These are phyloP conservation scores for Umbelopsis ramanniana DNA, from an alignment of 192 early-diverging fungal genomes.

Conservation along the genomic window DNA sequence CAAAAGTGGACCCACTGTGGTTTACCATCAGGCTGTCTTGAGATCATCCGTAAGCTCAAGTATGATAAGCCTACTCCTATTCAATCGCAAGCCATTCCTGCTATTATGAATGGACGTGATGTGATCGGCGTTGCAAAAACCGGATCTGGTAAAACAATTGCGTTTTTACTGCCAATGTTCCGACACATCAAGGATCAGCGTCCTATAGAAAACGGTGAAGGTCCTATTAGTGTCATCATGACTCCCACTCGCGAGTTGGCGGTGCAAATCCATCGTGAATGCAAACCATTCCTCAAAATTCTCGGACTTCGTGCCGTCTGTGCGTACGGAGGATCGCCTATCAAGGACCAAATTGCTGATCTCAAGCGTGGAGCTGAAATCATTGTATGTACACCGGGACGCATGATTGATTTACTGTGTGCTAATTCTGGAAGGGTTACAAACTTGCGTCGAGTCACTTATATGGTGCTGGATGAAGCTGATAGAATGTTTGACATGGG, in stretches of 20 bases:
- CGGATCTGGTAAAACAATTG: conserved; percentile 92
- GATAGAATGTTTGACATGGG: conserved; percentile 99
- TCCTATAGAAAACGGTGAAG: conserved; percentile 75
- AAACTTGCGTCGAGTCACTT: conserved; percentile 87
- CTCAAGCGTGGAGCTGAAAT: conserved; percentile 91
- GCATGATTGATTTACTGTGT: conserved; percentile 82
- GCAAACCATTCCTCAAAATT: conserved; percentile 85
- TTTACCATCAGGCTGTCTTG: conserved; percentile 75
- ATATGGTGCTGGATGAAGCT: conserved; percentile 96
- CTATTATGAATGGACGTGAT: conserved; percentile 92
- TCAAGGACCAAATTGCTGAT: conserved; percentile 88
- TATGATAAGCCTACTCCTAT: conserved; percentile 89
- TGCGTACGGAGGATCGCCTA: conserved; percentile 86
- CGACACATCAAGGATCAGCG: conserved; percentile 92
- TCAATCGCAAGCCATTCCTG: conserved; percentile 94
- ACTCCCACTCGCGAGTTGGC: conserved; percentile 93
- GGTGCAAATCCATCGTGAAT: conserved; percentile 92
- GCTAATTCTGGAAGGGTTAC: conserved; percentile 76
- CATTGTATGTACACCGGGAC: conserved; percentile 90
- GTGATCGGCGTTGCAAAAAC: conserved; percentile 97
- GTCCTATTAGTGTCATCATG: conserved; percentile 88
- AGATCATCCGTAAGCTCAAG: conserved; percentile 81
- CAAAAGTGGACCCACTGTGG: conserved; percentile 96
- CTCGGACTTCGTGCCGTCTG: conserved; percentile 89
- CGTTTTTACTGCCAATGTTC: conserved; percentile 94